These are phyloP conservation scores for Saccharum hybrid DNA, from an alignment of 202 grass and related monocot species.

Conservation along the genomic window DNA sequence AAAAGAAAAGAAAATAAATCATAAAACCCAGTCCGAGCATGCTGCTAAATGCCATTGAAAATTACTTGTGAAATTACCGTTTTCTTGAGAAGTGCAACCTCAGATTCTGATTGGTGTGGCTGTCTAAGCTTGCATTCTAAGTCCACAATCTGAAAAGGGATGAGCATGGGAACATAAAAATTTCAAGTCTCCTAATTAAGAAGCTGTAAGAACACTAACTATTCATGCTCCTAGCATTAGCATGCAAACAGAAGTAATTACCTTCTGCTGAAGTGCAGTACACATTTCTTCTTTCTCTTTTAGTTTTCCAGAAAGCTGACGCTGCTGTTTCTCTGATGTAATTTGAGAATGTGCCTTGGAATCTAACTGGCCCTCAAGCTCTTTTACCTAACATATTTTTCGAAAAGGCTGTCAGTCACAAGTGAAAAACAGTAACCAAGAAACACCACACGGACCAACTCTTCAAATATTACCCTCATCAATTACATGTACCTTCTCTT, in stretches of 20 bases:
- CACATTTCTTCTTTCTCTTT: conserved; percentile 88
- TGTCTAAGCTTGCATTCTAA: conserved; percentile 66
- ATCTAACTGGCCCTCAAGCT: conserved; percentile 70
- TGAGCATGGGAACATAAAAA: conserved; percentile 1
- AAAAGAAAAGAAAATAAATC: conserved; percentile 5
- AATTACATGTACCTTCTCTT: conserved; percentile 76
- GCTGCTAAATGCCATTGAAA: background rate
- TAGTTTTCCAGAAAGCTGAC: conserved; percentile 70
- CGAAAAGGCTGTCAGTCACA: conserved; percentile 34
- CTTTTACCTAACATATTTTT: conserved; percentile 49
- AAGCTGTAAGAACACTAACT: background rate
- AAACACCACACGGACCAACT: conserved; percentile 14
- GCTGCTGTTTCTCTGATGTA: conserved; percentile 74
- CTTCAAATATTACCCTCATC: conserved; percentile 2
- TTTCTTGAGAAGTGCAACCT: conserved; percentile 62
- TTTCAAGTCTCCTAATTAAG: background rate
- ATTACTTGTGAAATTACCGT: conserved; percentile 44
- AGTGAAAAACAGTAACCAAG: conserved; percentile 15
- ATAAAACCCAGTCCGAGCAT: background rate
- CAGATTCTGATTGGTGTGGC: conserved; percentile 56
- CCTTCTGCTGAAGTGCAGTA: conserved; percentile 67
- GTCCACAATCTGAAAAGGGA: conserved; percentile 66
- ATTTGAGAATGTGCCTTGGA: conserved; percentile 60
- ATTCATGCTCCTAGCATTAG: background rate
- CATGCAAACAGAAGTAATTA: background rate